Base-by-base conservation (phyloP, 129 eudicot genomes). In the Ambrosia trifida region DNA sequence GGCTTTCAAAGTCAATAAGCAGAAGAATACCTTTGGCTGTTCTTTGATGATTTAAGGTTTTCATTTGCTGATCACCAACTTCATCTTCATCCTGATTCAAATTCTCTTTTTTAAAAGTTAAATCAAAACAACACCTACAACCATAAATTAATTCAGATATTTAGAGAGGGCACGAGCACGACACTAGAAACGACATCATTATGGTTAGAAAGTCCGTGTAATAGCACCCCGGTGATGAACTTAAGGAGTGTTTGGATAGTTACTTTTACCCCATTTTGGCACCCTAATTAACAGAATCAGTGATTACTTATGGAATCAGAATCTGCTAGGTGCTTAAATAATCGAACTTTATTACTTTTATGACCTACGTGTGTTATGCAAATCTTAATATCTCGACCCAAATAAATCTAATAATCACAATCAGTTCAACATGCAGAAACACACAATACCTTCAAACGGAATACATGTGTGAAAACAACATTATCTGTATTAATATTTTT, bases 51-150 rank as follows among this genome's bases (percentile, higher is more conserved):
- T n/a, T 40, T 19, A 32, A 40, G 72, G 72, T n/a, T 63, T 58
- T 70, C 71, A 49, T 61, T 69, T 61, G 65, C 57, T 3, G 75
- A 69, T 69, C 76, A 77, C 72, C 64, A 20, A 2, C 66, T 77
- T 61, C 66, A 69, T 52, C 62, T 78, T 54, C 64, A 78, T 78
- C 72, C 67, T 41, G 60, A 70, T 43, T 64, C 76, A 63, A 64
- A 78, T 63, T 76, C 40, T 5, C 4, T 59, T 49, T 57, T 12
- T 1, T 0, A 30, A 57, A 31, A 59, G 65, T 20, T 69, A 68
- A 36, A 76, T 76, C 46, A 76, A 74, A 64, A 38, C 28, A 46
- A 47, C 64, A 69, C 70, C 81, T 77, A 61, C 69, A 7, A 58
- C 28, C 33, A 30, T 16, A n/a, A 64, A 14, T 4, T 46, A 47